Evolutionary conservation across 208 protist species (phyloP), one percentile per base, ranked within the genome.

Genomic region (Acanthamoeba healyi): DNA sequence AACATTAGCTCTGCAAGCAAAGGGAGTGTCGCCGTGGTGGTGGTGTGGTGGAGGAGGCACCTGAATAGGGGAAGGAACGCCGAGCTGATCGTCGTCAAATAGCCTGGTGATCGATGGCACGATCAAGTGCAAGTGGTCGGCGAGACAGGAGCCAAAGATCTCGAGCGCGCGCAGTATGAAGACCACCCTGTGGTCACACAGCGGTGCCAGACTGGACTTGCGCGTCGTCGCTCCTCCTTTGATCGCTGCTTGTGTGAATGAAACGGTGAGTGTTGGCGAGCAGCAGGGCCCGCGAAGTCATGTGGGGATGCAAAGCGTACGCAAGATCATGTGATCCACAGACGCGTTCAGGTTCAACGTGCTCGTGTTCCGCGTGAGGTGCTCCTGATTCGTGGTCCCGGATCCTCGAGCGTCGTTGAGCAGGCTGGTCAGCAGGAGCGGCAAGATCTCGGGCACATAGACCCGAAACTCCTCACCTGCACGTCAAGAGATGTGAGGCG

Each of bases 51-150:
- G n/a, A n/a, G 97, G 93, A 2, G 65, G 40, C 2, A 38, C 51
- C 38, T 94, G 88, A 19, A 97, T 88, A 12, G 10, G 17, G 38
- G 94, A 6, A 3, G 94, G 54, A 7, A 92, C 63, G 24, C 91
- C 96, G 7, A 94, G 67, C 74, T 96, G 94, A 51, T 98, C 97
- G 98, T 32, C 46, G 82, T 72, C 26, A 98, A 67, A 92, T n/a
- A 94, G 49, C 26, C 70, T 24, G 12, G 98, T 86, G 14, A 99
- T 63, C 14, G 97, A 81, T 17, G 98, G 98, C 10, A 99, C 96
- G 1, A 99, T 95, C 19, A 99, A 82, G 95, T 99, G 97, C 6
- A 99, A 74, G 90, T 98, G 98, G 56, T 98, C 98, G n/a, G 98
- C 98, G 0, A 99, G 94, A 49, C 97, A 96, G 3, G 79, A 87